Base-by-base conservation (phyloP, 805 yeast species). In the Wickerhamomyces queroliae region DNA sequence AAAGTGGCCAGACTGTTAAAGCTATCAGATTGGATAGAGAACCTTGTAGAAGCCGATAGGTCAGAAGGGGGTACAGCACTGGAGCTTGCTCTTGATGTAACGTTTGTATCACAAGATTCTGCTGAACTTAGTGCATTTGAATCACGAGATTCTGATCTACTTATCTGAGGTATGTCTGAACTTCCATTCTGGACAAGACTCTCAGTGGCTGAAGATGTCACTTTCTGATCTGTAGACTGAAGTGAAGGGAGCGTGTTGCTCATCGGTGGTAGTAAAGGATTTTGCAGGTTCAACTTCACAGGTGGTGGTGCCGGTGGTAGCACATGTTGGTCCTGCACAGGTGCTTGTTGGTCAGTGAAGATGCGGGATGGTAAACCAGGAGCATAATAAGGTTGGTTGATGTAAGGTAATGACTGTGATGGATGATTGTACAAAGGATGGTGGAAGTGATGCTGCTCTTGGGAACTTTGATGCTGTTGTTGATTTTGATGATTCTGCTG, bases 281-380 rank as follows among this genome's bases (percentile, higher is more conserved):
- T 26, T 22, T 33, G 35, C 5, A 21, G 10, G 15, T 32, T 32
- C 16, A n/a, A 17, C 11, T 20, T 13, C 7, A 21, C 7, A n/a
- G 18, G 34, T 7, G 15, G 7, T 28, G 31, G 18, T 15, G 8
- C 19, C 22, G 6, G 8, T 10, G n/a, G 11, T 7, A 12, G 11
- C n/a, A 6, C n/a, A 15, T 25, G 11, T 25, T 8, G 28, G 6
- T 5, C 11, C n/a, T 8, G 28, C 7, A 25, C n/a, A 12, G 6
- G n/a, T 7, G 15, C n/a, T n/a, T n/a, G 31, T 17, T 31, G 33
- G 13, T 37, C 33, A 23, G 40, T 30, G 7, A 53, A 45, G 19
- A 53, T 52, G 21, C 47, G 42, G 8, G 58, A 42, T 16, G 56
- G 56, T 6, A 50, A 21, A 3, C 56, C 56, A 22, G 35, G 27